Conservation (phyloP, 768 basidiomycete genomes). For the Lactarius vividus region DNA sequence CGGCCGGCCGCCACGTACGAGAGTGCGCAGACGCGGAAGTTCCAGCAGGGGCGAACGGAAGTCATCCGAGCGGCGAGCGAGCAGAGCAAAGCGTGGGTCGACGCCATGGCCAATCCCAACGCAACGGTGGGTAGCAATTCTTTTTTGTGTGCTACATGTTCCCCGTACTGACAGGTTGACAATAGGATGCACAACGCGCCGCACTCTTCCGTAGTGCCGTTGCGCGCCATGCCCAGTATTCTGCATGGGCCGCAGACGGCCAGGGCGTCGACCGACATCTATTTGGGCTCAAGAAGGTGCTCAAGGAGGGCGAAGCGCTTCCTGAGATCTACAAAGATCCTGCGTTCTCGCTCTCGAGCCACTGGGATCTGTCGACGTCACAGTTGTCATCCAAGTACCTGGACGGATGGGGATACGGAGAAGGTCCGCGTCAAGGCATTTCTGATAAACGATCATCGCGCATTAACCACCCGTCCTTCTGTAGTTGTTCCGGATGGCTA, state of each 20-base stretch:
- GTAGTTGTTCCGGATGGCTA: conserved; percentile 89
- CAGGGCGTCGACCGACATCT: conserved; percentile 95
- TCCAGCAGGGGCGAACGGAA: conserved; percentile 87
- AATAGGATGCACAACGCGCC: conserved; percentile 55
- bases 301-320: conserved; percentile 66
- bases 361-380: conserved; percentile 96
- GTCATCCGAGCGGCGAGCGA: conserved; percentile 84
- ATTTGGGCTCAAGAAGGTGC: conserved; percentile 85
- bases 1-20: conserved; percentile 87
- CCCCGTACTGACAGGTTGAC: background rate
- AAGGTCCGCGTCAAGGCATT: conserved; percentile 54
- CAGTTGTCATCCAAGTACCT: conserved; percentile 79
- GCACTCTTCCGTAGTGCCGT: conserved; percentile 73
- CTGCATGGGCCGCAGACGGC: conserved; percentile 88
- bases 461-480: background rate
- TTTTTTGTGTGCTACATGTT: background rate
- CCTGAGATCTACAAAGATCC: conserved; percentile 75
- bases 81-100: conserved; percentile 82
- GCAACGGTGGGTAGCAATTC: conserved; percentile 42
- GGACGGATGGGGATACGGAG: conserved; percentile 97
- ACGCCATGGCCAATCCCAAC: conserved; percentile 74
- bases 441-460: background rate
- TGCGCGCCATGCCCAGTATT: conserved; percentile 78
- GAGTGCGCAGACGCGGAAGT: conserved; percentile 91
- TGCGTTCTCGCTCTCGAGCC: conserved; percentile 63